Evolutionary conservation across 108 stramenopile species (phyloP).

Genomic region (Pseudonitzschia delicatissima): DNA sequence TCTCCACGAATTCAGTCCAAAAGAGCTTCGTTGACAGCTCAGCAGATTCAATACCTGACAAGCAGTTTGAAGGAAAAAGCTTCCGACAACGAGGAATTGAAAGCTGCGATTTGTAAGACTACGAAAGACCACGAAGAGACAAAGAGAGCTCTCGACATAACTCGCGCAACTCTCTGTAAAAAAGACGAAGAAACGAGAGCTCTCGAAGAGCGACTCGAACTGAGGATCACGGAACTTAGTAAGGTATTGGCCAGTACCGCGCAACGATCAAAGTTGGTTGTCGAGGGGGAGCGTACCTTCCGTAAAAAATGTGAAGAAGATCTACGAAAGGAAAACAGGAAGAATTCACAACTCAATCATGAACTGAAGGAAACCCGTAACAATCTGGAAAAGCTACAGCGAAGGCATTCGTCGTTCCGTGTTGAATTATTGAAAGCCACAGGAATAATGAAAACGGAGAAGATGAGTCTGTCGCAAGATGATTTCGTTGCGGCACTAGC

Average conservation of each 20-base stretch:
- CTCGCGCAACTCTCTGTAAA: conserved; percentile 9
- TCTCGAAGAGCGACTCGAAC: conserved; percentile 26
- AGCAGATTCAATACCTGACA: conserved; percentile 14
- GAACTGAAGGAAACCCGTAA: conserved; percentile 14
- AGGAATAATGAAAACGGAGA: conserved; percentile 9
- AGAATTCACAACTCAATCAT: conserved; percentile 20
- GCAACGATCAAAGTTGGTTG: conserved; percentile 22
- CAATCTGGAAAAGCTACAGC: conserved; percentile 24
- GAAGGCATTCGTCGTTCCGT: conserved; percentile 21
- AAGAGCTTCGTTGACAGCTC: neutral
- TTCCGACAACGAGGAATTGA: conserved; percentile 5
- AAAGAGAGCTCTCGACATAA: conserved; percentile 9
- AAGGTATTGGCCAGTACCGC: conserved; percentile 9
- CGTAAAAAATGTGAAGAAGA: conserved; percentile 23
- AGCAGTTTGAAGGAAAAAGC: conserved; percentile 7
- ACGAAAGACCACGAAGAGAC: conserved; percentile 17
- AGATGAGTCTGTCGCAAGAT: conserved; percentile 9
- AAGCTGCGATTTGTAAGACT: neutral
- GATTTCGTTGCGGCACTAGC: conserved; percentile 21
- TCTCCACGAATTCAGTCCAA: neutral
- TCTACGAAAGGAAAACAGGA: conserved; percentile 10
- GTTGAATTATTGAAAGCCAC: conserved; percentile 20
- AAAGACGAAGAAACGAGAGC: conserved; percentile 10
- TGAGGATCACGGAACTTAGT: conserved; percentile 20
- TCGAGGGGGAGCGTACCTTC: conserved; percentile 22